Evolutionary conservation across 2,329 filamentous ascomycete species (phyloP).

Genomic region (Aspergillus sp.): DNA sequence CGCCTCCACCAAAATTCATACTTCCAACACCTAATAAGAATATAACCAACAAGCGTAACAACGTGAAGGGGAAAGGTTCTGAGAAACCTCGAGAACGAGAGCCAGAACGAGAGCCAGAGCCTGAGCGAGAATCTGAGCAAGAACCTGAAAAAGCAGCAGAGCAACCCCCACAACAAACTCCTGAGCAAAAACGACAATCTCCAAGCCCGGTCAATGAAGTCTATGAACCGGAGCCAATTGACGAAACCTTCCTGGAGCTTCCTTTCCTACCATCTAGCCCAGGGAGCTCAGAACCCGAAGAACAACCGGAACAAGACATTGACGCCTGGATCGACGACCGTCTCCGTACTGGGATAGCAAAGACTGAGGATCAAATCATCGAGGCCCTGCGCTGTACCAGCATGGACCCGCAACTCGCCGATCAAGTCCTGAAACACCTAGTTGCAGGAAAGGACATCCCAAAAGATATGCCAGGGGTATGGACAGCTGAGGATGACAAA

Average conservation of each 20-base stretch:
- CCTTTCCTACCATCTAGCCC: constrained; percentile 30
- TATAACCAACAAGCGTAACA: not conserved
- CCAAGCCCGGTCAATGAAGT: not conserved
- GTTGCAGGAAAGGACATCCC: constrained; percentile 38
- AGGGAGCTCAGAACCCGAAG: constrained; percentile 7
- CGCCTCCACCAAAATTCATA: not conserved
- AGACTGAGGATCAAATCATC: constrained; percentile 30
- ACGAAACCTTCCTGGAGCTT: constrained; percentile 28
- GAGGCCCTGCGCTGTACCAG: constrained; percentile 40
- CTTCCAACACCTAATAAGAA: not conserved
- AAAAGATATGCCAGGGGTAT: constrained; percentile 43
- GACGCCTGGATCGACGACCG: constrained; percentile 42
- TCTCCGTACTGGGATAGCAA: constrained; percentile 27
- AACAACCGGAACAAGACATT: constrained; percentile 25
- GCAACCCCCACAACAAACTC: not conserved
- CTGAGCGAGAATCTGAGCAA: too few species aligned
- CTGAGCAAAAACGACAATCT: not conserved
- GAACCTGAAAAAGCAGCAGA: not conserved
- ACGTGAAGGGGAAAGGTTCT: not conserved
- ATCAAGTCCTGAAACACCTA: constrained; percentile 35
- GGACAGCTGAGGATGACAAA: constrained; percentile 48
- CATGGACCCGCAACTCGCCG: constrained; percentile 40
- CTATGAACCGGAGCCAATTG: constrained; percentile 13
- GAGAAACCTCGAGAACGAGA: not conserved
- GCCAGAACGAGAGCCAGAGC: too few species aligned